Conservation (phyloP, 164 flowering plant genomes). For the Magnolia sinica region DNA sequence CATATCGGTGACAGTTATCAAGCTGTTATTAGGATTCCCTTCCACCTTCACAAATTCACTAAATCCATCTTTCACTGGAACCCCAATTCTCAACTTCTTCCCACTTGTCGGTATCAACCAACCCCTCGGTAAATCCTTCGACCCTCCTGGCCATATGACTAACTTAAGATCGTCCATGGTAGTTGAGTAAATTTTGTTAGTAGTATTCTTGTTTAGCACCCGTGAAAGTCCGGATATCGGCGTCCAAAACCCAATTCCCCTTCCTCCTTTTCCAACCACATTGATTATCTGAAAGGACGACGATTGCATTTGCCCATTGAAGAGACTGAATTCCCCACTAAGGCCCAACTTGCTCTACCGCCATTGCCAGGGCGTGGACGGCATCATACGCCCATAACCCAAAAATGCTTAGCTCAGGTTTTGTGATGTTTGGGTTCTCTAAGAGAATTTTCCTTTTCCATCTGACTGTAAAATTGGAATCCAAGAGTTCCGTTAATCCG, state of each 20-base stretch:
- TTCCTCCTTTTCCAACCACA: constrained; percentile 23
- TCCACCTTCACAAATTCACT: constrained; percentile 28
- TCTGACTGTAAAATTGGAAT: constrained; percentile 9
- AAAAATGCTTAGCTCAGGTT: constrained; percentile 10
- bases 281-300: constrained; percentile 34
- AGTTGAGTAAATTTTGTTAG: neutral
- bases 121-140: constrained; percentile 18
- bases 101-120: constrained; percentile 28
- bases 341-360: constrained; percentile 37
- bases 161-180: constrained; percentile 7
- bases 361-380: constrained; percentile 32
- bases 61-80: constrained; percentile 31
- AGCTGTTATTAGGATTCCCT: neutral
- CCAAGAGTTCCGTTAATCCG: constrained; percentile 10
- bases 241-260: constrained; percentile 40
- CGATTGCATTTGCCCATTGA: constrained; percentile 25
- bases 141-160: constrained; percentile 40
- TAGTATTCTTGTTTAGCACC: neutral
- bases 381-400: constrained; percentile 61
- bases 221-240: constrained; percentile 19
- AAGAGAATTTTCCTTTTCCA: constrained; percentile 14
- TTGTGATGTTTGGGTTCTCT: constrained; percentile 2
- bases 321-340: constrained; percentile 31
- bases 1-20: neutral
- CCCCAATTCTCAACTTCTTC: constrained; percentile 30